Evolutionary conservation across 2,329 filamentous ascomycete species (phyloP).

Genomic region (Fusarium marasasianum): DNA sequence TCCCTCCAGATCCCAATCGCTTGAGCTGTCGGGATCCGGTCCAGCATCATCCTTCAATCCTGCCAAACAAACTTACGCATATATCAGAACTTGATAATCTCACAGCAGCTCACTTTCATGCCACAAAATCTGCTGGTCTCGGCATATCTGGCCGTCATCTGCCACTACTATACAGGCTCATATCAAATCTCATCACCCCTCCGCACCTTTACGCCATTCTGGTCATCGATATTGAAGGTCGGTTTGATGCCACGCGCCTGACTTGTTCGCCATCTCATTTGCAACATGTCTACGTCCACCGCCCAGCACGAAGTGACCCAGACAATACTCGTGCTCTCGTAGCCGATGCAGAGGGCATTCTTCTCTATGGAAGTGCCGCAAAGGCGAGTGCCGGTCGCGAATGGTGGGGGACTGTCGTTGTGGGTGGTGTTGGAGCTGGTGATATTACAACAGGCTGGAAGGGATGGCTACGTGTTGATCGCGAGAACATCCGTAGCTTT

Average conservation of each 20-base stretch:
- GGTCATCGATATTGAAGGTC: slow-evolving; percentile 63
- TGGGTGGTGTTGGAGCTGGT: slow-evolving; percentile 54
- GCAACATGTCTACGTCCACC: slow-evolving; percentile 61
- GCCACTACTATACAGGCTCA: slow-evolving; percentile 65
- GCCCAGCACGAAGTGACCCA: slow-evolving; percentile 46
- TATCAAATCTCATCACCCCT: slow-evolving; percentile 60
- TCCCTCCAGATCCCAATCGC: slow-evolving; percentile 36
- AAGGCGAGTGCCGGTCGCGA: slow-evolving; percentile 56
- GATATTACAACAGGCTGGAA: slow-evolving; percentile 49
- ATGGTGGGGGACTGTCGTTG: slow-evolving; percentile 68
- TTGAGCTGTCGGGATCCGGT: slow-evolving; percentile 10
- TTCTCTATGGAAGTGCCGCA: slow-evolving; percentile 58
- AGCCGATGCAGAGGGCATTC: slow-evolving; percentile 54
- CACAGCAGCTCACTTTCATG: slow-evolving; percentile 56
- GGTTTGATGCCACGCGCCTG: slow-evolving; percentile 64
- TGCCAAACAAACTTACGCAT: slow-evolving; percentile 47
- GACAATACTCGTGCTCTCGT: slow-evolving; percentile 50
- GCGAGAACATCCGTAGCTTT: slow-evolving; percentile 54
- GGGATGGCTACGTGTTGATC: slow-evolving; percentile 64
- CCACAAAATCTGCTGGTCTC: slow-evolving; percentile 58
- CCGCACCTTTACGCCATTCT: slow-evolving; percentile 60
- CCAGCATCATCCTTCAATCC: slow-evolving; percentile 26
- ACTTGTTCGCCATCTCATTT: slow-evolving; percentile 52
- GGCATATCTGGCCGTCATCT: slow-evolving; percentile 62
- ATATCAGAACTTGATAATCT: slow-evolving; percentile 60